These are phyloP conservation scores for Metschnikowia similis DNA, from an alignment of 805 yeast genomes.

Conservation along the genomic window DNA sequence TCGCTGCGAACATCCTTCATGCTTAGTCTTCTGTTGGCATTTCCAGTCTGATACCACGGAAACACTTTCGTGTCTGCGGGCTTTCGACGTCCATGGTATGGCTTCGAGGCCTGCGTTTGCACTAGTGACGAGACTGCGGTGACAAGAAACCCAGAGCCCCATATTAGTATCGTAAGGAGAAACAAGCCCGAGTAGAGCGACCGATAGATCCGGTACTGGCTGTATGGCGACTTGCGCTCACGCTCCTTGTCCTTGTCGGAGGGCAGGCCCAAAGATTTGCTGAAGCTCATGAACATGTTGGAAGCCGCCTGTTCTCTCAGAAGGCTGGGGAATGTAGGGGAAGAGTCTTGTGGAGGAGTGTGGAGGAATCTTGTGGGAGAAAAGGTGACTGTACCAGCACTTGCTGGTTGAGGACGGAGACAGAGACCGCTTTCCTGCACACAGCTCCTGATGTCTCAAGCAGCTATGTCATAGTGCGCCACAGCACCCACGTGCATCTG, in stretches of 20 bases:
- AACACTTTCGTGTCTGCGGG: constrained; percentile 2
- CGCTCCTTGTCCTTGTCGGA: neutral
- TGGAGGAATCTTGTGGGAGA: neutral
- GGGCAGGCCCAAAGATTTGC: neutral
- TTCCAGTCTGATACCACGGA: constrained; percentile 8
- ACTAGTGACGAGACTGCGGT: constrained; percentile 8
- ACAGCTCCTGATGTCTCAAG: neutral
- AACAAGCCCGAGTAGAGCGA: constrained; percentile 11
- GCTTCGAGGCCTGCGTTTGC: neutral
- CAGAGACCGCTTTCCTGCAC: neutral
- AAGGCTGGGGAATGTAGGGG: neutral
- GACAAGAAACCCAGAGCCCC: constrained; percentile 34
- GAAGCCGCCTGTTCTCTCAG: no score
- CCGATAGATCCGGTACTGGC: constrained; percentile 7
- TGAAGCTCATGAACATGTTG: neutral
- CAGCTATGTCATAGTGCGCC: neutral
- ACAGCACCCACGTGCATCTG: neutral
- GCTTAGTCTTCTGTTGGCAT: constrained; percentile 23
- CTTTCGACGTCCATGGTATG: neutral
- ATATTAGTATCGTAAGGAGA: constrained; percentile 27
- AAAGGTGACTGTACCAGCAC: neutral
- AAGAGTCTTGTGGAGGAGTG: neutral
- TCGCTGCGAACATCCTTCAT: constrained; percentile 45
- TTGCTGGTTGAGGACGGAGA: neutral
- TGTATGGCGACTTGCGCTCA: constrained; percentile 10